Percentiles rank a stretch among this genome's conserved stretches.
Conservation (phyloP, 768 basidiomycete species). For the Neoboletus brunneissimus region DNA sequence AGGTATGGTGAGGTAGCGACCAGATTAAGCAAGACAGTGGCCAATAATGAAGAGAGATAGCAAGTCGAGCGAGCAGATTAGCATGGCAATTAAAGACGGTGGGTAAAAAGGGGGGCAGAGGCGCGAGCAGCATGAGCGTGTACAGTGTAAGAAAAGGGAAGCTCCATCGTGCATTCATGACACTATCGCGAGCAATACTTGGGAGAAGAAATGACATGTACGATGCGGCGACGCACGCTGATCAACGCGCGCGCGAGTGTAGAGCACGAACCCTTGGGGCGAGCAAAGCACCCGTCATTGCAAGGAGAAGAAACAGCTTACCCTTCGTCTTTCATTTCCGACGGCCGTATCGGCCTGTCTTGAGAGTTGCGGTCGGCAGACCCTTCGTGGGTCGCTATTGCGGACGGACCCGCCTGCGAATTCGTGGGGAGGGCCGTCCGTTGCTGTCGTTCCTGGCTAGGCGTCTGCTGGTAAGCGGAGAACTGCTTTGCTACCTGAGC, state of each 20-base stretch:
- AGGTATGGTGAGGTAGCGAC: conserved; percentile 34
- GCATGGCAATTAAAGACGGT: conserved; percentile 26
- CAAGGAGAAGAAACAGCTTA: conserved; percentile 44
- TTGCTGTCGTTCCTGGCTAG: conserved; percentile 60
- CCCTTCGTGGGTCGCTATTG: conserved; percentile 38
- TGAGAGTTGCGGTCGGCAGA: conserved; percentile 34
- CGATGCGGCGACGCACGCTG: conserved; percentile 8
- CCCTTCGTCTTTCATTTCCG: conserved; percentile 83
- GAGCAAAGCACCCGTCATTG: conserved; percentile 14
- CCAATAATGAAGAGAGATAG: conserved; percentile 27
- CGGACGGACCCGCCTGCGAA: conserved; percentile 27
- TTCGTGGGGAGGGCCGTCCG: conserved; percentile 29
- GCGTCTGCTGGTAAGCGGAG: conserved; percentile 60
- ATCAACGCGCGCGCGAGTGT: conserved; percentile 5
- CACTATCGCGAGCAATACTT: conserved; percentile 21
- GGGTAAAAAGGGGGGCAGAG: conserved; percentile 12
- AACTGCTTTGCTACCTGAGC: conserved; percentile 67
- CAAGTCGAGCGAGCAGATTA: conserved; percentile 25
- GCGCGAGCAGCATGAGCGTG: conserved; percentile 15
- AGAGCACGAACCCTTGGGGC: conserved; percentile 8
- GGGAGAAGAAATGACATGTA: conserved; percentile 3
- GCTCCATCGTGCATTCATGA: conserved; percentile 26
- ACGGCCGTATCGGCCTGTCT: conserved; percentile 58
- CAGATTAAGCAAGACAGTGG: conserved; percentile 31
- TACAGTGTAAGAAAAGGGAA: conserved; percentile 16